Base-by-base conservation (phyloP, 2,329 filamentous ascomycete genomes). In the Colletotrichum eleusines region DNA sequence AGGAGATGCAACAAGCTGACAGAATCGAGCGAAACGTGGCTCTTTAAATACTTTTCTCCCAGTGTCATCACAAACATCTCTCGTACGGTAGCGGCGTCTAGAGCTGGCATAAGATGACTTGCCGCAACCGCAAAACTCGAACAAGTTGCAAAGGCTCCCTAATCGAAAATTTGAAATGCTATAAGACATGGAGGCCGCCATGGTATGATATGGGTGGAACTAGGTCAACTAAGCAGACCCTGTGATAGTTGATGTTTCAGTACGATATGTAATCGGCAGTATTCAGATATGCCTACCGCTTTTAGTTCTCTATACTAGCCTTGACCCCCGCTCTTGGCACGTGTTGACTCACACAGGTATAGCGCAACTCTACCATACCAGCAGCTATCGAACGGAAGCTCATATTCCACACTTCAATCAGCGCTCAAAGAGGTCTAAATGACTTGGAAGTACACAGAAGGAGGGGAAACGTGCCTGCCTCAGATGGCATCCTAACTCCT, bases 171-270 rank as follows among this genome's bases (percentile, higher is more conserved):
- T 44, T 61, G 44, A 61, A 50, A 33, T 26, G 3, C 5, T 26
- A 26, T 20, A 50, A 61, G 58, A 50, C 31, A 50, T 26, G 20
- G 6, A 23, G n/a, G 38, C 11, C 58, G 58, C 44, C 58, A 50
- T 48, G 31, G 44, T n/a, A 5, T 28, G 44, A 26, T 20, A 61
- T n/a, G 28, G 2, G 9, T 6, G 20, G 28, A 5, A 8, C 51
- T 31, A 54, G 31, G 7, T 33, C 7, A 54, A 33, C 18, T n/a
- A 35, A 33, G 14, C 0, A 33, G 18, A n/a, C 28, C 4, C 18
- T 2, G 28, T 33, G 11, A 20, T n/a, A 18, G 20, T 33, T 20
- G 11, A 54, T 9, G 18, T 11, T n/a, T 20, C 3, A 53, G 8
- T 6, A 20, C 31, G 6, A 53, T 4, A 16, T 11, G 8, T 12